Conservation (phyloP, 2,329 filamentous ascomycete species). For the Metarhizium robertsii region DNA sequence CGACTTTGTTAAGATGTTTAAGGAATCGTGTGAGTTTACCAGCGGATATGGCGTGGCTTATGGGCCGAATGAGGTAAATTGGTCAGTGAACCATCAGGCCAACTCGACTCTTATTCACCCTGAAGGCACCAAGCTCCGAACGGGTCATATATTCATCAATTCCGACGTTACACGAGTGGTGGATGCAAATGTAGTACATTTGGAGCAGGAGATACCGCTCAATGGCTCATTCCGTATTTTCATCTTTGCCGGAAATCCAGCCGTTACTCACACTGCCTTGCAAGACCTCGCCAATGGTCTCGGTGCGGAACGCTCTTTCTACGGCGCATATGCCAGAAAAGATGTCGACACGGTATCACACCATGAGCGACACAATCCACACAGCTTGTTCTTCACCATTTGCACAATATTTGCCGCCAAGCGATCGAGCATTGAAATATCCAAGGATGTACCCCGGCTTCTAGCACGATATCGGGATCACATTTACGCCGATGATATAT, state of each 20-base stretch:
- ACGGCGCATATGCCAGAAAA: constrained; percentile 50
- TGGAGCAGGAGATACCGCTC: constrained; percentile 81
- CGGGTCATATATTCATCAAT: constrained; percentile 68
- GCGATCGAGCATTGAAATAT: constrained; percentile 63
- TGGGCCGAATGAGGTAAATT: constrained; percentile 74
- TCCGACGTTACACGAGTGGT: constrained; percentile 77
- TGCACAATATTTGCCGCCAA: constrained; percentile 64
- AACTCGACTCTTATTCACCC: constrained; percentile 62
- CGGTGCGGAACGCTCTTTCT: constrained; percentile 61
- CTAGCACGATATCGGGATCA: constrained; percentile 72
- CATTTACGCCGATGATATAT: constrained; percentile 78
- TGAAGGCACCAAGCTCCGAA: constrained; percentile 53
- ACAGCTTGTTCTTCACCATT: constrained; percentile 73
- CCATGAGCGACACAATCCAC: constrained; percentile 77
- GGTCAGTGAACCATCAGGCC: constrained; percentile 64
- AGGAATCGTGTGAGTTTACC: constrained; percentile 84
- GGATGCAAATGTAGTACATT: constrained; percentile 81
- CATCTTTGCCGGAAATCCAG: constrained; percentile 67
- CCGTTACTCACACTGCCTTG: constrained; percentile 52
- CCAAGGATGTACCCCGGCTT: constrained; percentile 57
- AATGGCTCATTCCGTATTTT: constrained; percentile 86
- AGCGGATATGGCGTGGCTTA: constrained; percentile 88
- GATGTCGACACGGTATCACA: constrained; percentile 57
- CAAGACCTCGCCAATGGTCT: constrained; percentile 60
- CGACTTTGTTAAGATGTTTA: constrained; percentile 82